Conservation (phyloP, 768 basidiomycete genomes). For the Mycena crocata region DNA sequence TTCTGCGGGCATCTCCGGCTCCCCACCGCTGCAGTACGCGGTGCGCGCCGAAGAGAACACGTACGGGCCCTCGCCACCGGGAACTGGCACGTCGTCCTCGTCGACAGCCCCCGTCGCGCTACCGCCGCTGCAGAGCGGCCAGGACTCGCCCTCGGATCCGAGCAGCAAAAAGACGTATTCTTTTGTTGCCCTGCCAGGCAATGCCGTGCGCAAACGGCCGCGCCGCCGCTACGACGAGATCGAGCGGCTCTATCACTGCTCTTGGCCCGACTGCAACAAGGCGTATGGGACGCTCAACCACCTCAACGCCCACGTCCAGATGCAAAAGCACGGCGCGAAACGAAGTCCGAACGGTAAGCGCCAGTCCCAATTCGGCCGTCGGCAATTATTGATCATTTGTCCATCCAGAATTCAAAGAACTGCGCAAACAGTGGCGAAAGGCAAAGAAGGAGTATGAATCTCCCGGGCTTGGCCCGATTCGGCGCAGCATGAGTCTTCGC, state of each 20-base stretch:
- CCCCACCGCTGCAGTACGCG: constrained; percentile 53
- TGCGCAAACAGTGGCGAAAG: constrained; percentile 96
- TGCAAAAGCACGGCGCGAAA: constrained; percentile 96
- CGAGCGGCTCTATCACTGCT: constrained; percentile 91
- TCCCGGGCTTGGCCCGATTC: constrained; percentile 28
- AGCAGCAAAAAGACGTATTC: constrained; percentile 79
- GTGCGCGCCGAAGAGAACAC: constrained; percentile 57
- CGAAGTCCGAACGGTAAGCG: constrained; percentile 87
- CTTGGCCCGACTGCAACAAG: constrained; percentile 82
- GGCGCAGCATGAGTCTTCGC: constrained; percentile 33
- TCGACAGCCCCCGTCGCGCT: constrained; percentile 35
- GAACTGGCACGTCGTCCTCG: constrained; percentile 70
- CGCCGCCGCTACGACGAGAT: constrained; percentile 93
- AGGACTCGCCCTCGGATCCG: constrained; percentile 45
- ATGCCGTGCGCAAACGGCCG: constrained; percentile 86
- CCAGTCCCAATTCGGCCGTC: constrained; percentile 1
- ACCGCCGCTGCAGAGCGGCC: constrained; percentile 14
- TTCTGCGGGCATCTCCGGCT: constrained; percentile 43
- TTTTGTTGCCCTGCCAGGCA: constrained; percentile 85
- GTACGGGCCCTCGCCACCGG: constrained; percentile 72
- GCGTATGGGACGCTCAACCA: constrained; percentile 96
- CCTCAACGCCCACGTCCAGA: constrained; percentile 97
- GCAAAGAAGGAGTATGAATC: constrained; percentile 81
- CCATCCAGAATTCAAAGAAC: constrained; percentile 92
- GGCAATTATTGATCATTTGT: constrained; percentile 25